phyloP scores from a whole-genome alignment of 345 rosid genomes.

The Lumnitzera littorea region DNA sequence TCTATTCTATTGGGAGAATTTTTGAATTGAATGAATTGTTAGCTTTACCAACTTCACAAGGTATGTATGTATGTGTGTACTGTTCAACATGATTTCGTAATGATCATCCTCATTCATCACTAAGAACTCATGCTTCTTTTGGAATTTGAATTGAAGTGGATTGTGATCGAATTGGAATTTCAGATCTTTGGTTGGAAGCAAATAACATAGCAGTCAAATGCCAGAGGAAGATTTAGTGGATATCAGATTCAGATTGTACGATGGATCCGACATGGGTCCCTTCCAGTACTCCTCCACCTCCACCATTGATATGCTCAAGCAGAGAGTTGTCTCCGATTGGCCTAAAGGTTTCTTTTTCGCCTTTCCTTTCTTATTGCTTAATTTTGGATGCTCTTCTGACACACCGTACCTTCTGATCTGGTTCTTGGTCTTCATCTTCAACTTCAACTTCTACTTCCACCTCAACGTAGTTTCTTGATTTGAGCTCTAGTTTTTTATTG shows the following conservation, averaged over 20 bases:
- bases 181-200: slow-evolving; percentile 2
- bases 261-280: slow-evolving; percentile 93
- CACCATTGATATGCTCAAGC: slow-evolving; percentile 83
- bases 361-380: background rate
- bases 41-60: slow-evolving; percentile 6
- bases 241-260: slow-evolving; percentile 81
- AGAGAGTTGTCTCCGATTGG: slow-evolving; percentile 88
- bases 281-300: slow-evolving; percentile 75
- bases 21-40: background rate
- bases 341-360: slow-evolving; percentile 51
- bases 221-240: slow-evolving; percentile 81
- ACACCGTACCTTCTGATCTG: too few relatives aligned
- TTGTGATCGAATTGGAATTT: too few relatives aligned
- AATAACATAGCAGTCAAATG: slow-evolving; percentile 36
- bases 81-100: too few relatives aligned
- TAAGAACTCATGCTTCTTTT: too few relatives aligned
- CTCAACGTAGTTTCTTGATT: too few relatives aligned
- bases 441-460: too few relatives aligned
- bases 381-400: too few relatives aligned
- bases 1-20: background rate
- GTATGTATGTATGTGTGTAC: background rate
- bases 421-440: too few relatives aligned
- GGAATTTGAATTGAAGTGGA: too few relatives aligned
- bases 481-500: too few relatives aligned
- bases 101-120: too few relatives aligned